phyloP scores from a whole-genome alignment of 768 basidiomycete species.

The Heimioporus sp. region DNA sequence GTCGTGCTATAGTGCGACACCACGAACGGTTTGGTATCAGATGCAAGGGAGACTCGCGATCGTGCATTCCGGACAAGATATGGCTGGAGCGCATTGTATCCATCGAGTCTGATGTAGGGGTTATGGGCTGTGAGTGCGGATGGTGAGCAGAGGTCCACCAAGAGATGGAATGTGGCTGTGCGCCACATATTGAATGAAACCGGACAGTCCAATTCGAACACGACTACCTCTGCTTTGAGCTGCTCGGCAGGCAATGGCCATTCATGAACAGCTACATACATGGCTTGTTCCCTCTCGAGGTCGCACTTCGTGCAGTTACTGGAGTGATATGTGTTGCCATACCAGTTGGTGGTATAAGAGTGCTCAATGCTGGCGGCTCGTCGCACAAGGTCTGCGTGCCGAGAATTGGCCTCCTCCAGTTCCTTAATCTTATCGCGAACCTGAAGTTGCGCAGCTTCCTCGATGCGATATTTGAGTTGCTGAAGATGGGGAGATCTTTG shows the following conservation, averaged over 20 bases:
- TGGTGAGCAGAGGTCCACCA: slow-evolving; percentile 35
- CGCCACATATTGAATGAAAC: too few species aligned
- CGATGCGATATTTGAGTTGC: slow-evolving; percentile 28
- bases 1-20: slow-evolving; percentile 12
- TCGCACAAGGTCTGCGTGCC: slow-evolving; percentile 14
- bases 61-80: slow-evolving; percentile 14
- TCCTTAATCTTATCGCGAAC: slow-evolving; percentile 30
- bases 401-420: slow-evolving; percentile 18
- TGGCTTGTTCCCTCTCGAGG: slow-evolving; percentile 6
- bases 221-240: slow-evolving; percentile 22
- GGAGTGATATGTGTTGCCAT: neutral
- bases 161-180: slow-evolving; percentile 35
- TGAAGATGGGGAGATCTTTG: slow-evolving; percentile 18
- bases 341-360: neutral
- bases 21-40: slow-evolving; percentile 19
- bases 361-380: neutral
- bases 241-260: slow-evolving; percentile 41
- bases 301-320: slow-evolving; percentile 29
- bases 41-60: slow-evolving; percentile 21
- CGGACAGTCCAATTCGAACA: slow-evolving; percentile 45
- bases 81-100: slow-evolving; percentile 8
- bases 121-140: neutral
- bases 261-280: slow-evolving; percentile 40
- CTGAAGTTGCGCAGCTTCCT: slow-evolving; percentile 17
- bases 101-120: slow-evolving; percentile 9